Conservation (phyloP, 345 rosid species). For the Raphanus raphanistrum region DNA sequence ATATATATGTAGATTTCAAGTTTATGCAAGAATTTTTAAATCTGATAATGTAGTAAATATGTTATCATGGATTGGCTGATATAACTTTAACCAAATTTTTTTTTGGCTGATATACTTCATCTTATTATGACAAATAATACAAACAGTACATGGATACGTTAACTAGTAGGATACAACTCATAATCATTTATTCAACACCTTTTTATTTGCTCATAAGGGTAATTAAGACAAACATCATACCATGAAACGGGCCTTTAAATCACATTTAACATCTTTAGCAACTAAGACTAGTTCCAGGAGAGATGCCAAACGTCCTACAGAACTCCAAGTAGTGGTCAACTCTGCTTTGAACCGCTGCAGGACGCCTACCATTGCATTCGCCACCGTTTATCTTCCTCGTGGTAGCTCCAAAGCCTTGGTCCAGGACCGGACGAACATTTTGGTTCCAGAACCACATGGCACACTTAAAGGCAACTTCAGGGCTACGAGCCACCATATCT, state of each 20-base stretch:
- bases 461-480: conserved; percentile 48
- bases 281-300: conserved; percentile 40
- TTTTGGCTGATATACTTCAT: not conserved
- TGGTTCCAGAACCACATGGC: conserved; percentile 66
- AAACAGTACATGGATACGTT: conserved; percentile 17
- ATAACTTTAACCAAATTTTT: not conserved
- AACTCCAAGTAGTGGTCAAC: conserved; percentile 39
- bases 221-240: conserved; percentile 7
- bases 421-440: conserved; percentile 45
- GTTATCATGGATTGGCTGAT: conserved; percentile 3
- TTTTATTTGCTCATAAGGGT: conserved; percentile 13
- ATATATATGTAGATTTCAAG: not conserved
- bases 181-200: conserved; percentile 22
- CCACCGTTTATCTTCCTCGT: conserved; percentile 52
- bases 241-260: not conserved
- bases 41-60: not conserved
- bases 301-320: conserved; percentile 41
- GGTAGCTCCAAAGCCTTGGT: conserved; percentile 56
- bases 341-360: conserved; percentile 43
- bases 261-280: conserved; percentile 35
- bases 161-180: conserved; percentile 16
- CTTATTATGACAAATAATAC: conserved; percentile 9
- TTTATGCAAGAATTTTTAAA: not conserved
- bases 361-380: conserved; percentile 48
- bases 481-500: conserved; percentile 48